phyloP scores from a whole-genome alignment of 768 basidiomycete species.

The Leccinum disarticulatum region DNA sequence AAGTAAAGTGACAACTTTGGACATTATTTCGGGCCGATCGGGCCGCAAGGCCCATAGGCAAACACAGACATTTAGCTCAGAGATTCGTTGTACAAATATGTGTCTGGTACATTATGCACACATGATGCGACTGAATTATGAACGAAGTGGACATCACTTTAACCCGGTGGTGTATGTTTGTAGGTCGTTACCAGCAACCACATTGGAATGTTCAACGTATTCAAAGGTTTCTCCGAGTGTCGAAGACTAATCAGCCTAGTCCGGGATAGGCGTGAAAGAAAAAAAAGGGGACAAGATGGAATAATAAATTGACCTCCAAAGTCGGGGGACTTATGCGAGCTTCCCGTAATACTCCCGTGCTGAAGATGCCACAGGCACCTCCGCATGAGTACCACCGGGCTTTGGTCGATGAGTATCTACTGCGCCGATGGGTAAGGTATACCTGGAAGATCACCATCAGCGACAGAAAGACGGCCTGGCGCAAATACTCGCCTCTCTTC shows the following conservation, averaged over 20 bases:
- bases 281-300: not conserved
- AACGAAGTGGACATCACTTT: not conserved
- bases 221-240: not conserved
- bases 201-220: not conserved
- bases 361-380: conserved; percentile 20
- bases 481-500: conserved; percentile 73
- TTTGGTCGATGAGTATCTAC: conserved; percentile 91
- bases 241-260: not conserved
- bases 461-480: not conserved
- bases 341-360: conserved; percentile 40
- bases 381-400: conserved; percentile 27
- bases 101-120: not conserved
- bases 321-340: conserved; percentile 5
- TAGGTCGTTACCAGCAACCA: not conserved
- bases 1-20: not conserved
- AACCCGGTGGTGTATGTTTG: not conserved
- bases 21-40: conserved; percentile 11
- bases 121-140: not conserved
- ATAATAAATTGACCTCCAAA: not conserved
- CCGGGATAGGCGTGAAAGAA: not conserved
- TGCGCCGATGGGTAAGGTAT: conserved; percentile 85
- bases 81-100: not conserved
- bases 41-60: not conserved
- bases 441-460: conserved; percentile 45
- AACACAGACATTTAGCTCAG: not conserved